Evolutionary conservation across 1,284 basidiomycete species (phyloP), one percentile per base, ranked within the genome.

Genomic region (Trametes polyzona): DNA sequence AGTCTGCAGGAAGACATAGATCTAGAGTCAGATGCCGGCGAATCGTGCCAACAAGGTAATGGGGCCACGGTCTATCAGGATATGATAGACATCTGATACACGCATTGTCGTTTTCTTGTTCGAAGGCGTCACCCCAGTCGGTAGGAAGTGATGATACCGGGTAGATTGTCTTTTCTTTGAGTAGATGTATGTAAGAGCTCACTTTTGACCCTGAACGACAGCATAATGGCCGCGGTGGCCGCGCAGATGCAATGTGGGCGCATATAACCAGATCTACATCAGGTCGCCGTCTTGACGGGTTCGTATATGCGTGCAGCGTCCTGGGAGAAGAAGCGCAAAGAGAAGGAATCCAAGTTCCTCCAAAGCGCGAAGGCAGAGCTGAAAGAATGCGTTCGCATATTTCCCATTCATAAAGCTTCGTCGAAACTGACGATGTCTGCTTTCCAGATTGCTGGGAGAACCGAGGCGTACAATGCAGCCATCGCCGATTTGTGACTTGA

Each of bases 321-420:
- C 4, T 76, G 74, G 74, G 72, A 77, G 55, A 77, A 74, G 65
- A 74, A 76, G 33, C 67, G 67, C 33, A 69, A 57, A 51, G 74
- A 74, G 44, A 74, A 70, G 36, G 71, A 77, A 52, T 52, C 48
- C 26, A 72, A 55, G 57, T 71, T 71, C 49, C 21, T 76, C 16
- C 68, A 66, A 21, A 40, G 50, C 2, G 64, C 70, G 0, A 69
- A 68, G 50, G 54, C 62, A 12, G 69, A 74, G 27, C 63, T 77
- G 16, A 61, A 73, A 32, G 54, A 67, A 62, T 73, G 71, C 40
- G 69, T 71, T 17, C 36, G 66, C n/a, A n/a, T 52, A 19, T 32
- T 8, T 3, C 24, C 16, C 14, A 12, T 19, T 8, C 9, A 26
- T 17, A 16, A 14, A 11, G 46, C 46, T n/a, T 24, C 16, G n/a